Percentiles rank a stretch among this genome's conserved stretches.
Conservation (phyloP, 2,329 filamentous ascomycete genomes). For the Monosporascus sp. region DNA sequence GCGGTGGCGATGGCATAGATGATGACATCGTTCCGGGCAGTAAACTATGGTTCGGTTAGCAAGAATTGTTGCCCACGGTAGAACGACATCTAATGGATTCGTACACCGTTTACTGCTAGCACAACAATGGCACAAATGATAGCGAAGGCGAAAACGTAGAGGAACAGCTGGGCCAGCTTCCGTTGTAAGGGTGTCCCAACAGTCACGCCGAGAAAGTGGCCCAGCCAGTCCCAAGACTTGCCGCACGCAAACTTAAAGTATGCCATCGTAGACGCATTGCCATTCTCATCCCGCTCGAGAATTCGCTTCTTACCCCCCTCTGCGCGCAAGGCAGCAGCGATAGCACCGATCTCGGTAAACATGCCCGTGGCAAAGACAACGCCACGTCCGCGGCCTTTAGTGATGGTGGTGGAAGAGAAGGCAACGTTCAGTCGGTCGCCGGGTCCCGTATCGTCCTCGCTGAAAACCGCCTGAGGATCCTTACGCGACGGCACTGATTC, state of each 20-base stretch:
- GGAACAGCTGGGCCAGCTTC: conserved; percentile 74
- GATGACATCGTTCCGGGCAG: conserved; percentile 51
- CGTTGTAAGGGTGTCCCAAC: conserved; percentile 80
- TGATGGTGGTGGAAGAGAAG: conserved; percentile 68
- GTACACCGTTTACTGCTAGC: no score
- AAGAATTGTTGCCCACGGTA: conserved; percentile 35
- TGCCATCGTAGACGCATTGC: conserved; percentile 40
- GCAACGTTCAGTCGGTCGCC: conserved; percentile 68
- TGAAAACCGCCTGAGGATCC: conserved; percentile 50
- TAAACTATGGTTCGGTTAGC: conserved; percentile 42
- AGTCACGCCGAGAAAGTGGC: conserved; percentile 53
- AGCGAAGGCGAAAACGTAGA: conserved; percentile 68
- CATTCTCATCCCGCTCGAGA: conserved; percentile 43
- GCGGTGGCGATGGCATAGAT: conserved; percentile 48
- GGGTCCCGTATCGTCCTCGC: conserved; percentile 51
- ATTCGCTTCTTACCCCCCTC: no score
- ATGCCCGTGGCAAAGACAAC: conserved; percentile 68
- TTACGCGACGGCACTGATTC: conserved; percentile 68
- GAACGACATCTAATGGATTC: no score
- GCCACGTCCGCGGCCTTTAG: conserved; percentile 63
- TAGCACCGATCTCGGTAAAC: conserved; percentile 70
- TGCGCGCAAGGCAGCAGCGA: conserved; percentile 61
- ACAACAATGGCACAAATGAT: conserved; percentile 41
- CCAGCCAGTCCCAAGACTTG: conserved; percentile 27
- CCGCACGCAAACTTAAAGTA: conserved; percentile 38